phyloP scores from a whole-genome alignment of 2,329 filamentous ascomycete genomes.

The Grosmannia huntii region DNA sequence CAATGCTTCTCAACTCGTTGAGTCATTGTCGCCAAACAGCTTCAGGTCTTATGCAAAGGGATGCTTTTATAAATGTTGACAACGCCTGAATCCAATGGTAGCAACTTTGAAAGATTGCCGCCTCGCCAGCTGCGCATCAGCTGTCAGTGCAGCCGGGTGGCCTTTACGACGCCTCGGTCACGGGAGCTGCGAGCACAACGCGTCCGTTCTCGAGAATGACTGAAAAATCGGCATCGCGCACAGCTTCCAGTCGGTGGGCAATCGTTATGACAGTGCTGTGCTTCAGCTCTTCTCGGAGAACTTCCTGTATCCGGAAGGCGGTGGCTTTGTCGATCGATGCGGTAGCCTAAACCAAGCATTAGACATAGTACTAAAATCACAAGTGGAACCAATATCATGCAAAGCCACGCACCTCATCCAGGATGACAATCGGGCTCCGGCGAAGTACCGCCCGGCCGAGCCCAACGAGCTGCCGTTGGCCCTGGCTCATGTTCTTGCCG shows the following conservation, averaged over 20 bases:
- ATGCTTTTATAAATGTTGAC: no score
- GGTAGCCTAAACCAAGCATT: constrained; percentile 28
- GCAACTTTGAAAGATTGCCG: not conserved
- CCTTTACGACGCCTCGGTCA: not conserved
- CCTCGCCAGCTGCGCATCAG: not conserved
- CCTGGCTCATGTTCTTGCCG: constrained; percentile 49
- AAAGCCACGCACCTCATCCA: constrained; percentile 34
- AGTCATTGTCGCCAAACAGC: no score
- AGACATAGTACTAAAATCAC: not conserved
- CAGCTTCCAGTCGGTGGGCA: constrained; percentile 51
- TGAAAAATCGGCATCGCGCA: constrained; percentile 43
- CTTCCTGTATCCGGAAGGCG: constrained; percentile 42
- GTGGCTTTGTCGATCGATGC: constrained; percentile 49
- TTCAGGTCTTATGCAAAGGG: no score
- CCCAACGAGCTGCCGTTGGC: constrained; percentile 49
- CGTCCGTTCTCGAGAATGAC: constrained; percentile 38
- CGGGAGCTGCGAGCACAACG: constrained; percentile 23
- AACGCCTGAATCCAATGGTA: no score
- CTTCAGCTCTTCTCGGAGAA: constrained; percentile 40
- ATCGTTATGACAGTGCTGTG: constrained; percentile 52
- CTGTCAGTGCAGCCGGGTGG: not conserved
- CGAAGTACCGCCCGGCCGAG: constrained; percentile 48
- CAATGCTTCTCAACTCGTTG: no score
- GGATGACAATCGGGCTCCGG: constrained; percentile 44
- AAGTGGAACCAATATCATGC: not conserved